phyloP scores from a whole-genome alignment of 768 basidiomycete species.

The Lactarius vividus region DNA sequence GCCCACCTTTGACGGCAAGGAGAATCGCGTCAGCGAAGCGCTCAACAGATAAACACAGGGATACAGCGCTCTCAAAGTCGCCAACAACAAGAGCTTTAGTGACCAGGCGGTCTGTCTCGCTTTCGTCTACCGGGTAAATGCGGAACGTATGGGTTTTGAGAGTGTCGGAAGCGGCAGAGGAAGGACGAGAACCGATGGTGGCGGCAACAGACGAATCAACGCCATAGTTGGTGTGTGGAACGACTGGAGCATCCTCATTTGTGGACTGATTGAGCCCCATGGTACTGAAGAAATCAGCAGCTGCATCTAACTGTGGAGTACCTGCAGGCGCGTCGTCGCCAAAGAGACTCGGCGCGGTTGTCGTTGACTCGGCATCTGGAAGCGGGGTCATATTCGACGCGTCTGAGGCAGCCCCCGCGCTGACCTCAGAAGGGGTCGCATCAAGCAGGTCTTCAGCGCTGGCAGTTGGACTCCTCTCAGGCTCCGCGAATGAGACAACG shows the following conservation, averaged over 20 bases:
- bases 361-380: conserved; percentile 74
- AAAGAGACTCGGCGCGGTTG: conserved; percentile 84
- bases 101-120: conserved; percentile 81
- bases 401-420: conserved; percentile 61
- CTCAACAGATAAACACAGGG: conserved; percentile 83
- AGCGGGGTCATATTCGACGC: conserved; percentile 52
- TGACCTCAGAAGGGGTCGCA: conserved; percentile 73
- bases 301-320: conserved; percentile 61
- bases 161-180: conserved; percentile 71
- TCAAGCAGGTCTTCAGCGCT: conserved; percentile 46
- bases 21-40: conserved; percentile 94
- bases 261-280: conserved; percentile 55
- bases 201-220: conserved; percentile 92
- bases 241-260: conserved; percentile 44
- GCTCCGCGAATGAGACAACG: conserved; percentile 83
- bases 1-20: conserved; percentile 87
- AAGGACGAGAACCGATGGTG: conserved; percentile 88
- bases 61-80: conserved; percentile 92
- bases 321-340: conserved; percentile 70
- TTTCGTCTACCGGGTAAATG: conserved; percentile 86
- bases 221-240: conserved; percentile 79
- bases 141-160: conserved; percentile 81
- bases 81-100: conserved; percentile 93
- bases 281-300: conserved; percentile 86
- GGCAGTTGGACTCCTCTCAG: conserved; percentile 50